phyloP scores from a whole-genome alignment of 2,329 filamentous ascomycete species.

The Beauveria rudraprayagi region DNA sequence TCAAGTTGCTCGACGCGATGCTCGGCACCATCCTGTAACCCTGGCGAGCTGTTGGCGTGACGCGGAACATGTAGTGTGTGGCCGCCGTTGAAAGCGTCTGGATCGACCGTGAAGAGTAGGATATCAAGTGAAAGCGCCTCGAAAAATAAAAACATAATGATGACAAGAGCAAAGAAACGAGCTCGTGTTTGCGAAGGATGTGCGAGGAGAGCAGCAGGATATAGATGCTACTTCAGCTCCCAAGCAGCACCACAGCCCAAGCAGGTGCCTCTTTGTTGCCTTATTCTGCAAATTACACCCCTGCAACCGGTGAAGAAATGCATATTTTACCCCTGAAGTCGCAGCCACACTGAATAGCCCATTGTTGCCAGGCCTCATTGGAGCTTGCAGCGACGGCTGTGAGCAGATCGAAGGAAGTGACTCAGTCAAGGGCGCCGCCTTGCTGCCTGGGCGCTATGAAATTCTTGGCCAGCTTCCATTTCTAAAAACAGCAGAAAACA shows the following conservation, averaged over 20 bases:
- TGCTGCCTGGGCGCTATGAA: constrained; percentile 3
- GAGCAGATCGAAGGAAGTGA: neutral
- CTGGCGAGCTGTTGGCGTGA: neutral
- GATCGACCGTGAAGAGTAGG: neutral
- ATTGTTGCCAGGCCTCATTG: neutral
- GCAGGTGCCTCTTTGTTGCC: neutral
- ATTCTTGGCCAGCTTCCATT: neutral
- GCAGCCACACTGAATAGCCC: neutral
- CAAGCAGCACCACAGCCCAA: neutral
- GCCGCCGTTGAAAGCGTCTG: neutral
- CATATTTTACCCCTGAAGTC: neutral
- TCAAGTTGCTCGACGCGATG: neutral
- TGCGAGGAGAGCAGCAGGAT: neutral
- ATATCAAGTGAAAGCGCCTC: neutral
- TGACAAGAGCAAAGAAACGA: neutral
- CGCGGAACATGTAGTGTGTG: neutral
- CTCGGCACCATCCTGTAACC: neutral
- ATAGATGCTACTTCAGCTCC: neutral
- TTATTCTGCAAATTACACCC: neutral
- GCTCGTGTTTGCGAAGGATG: neutral
- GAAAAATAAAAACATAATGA: neutral
- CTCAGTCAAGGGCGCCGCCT: neutral
- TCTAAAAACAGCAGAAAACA: neutral
- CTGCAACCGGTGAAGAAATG: neutral
- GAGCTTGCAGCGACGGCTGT: neutral